These are phyloP conservation scores for Liquidambar formosana DNA, from an alignment of 164 flowering plant genomes.

Conservation along the genomic window DNA sequence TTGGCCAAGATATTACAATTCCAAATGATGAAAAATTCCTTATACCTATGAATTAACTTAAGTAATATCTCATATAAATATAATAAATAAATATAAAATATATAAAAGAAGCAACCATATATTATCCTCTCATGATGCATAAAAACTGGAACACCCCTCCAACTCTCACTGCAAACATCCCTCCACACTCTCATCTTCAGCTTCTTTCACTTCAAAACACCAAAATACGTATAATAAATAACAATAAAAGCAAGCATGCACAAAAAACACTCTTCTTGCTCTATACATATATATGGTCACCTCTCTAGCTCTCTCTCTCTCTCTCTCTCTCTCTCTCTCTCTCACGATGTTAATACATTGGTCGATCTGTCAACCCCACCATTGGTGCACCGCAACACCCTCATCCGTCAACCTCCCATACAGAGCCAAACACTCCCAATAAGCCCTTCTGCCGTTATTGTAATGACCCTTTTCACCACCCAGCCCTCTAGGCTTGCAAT, in stretches of 20 bases:
- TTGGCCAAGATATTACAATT: too few relatives aligned
- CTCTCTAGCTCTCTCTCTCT: too few relatives aligned
- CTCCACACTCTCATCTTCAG: neutral
- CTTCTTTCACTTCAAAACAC: neutral
- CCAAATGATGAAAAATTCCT: too few relatives aligned
- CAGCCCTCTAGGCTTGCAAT: conserved; percentile 51
- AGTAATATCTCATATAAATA: too few relatives aligned
- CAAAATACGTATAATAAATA: too few relatives aligned
- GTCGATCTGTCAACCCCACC: conserved; percentile 64
- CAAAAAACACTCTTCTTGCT: too few relatives aligned
- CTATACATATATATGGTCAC: too few relatives aligned
- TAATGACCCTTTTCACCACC: conserved; percentile 29
- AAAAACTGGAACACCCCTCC: neutral
- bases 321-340: conserved; percentile 5
- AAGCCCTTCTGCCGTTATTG: conserved; percentile 65
- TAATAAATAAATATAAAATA: too few relatives aligned
- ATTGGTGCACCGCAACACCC: conserved; percentile 93
- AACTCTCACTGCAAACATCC: neutral
- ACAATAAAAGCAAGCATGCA: too few relatives aligned
- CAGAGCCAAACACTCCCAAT: conserved; percentile 90
- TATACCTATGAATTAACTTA: too few relatives aligned
- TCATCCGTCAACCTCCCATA: conserved; percentile 77
- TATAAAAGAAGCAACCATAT: neutral
- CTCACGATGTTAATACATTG: neutral
- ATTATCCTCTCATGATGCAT: neutral